Percentiles rank a stretch among this genome's conserved stretches.
Evolutionary conservation across 2,329 filamentous ascomycete genomes (phyloP).

Genomic region (Colletotrichum sp.): DNA sequence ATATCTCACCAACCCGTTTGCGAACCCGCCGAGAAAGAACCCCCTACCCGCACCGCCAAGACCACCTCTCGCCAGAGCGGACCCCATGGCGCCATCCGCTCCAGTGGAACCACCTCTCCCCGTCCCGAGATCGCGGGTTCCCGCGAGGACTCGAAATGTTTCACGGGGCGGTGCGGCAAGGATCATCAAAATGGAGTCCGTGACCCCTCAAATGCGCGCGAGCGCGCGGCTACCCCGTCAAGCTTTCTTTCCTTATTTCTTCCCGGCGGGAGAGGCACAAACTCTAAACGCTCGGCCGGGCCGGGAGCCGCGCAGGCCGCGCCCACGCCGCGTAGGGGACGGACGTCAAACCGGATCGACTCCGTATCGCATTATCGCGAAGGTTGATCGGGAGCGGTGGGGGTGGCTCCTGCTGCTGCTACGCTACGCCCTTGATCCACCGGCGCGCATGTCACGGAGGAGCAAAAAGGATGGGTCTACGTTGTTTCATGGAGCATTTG

Average conservation of each 20-base stretch:
- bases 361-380: neutral
- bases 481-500: neutral
- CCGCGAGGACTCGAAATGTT: neutral
- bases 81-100: neutral
- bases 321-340: neutral
- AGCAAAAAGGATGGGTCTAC: neutral
- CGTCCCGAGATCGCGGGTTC: neutral
- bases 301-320: neutral
- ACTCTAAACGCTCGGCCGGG: neutral
- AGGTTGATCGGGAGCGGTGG: neutral
- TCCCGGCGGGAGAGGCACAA: neutral
- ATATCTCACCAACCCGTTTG: too few relatives aligned
- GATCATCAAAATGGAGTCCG: neutral
- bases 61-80: neutral
- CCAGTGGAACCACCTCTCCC: neutral
- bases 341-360: neutral
- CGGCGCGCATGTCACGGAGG: neutral
- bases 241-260: neutral
- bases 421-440: neutral
- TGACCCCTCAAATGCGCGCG: neutral
- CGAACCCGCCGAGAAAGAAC: neutral
- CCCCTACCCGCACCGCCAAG: neutral
- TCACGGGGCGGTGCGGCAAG: neutral
- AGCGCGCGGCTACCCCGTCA: neutral
- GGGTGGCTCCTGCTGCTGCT: neutral